Evolutionary conservation across 2,329 filamentous ascomycete genomes (phyloP).

Genomic region (Alternaria longipes): DNA sequence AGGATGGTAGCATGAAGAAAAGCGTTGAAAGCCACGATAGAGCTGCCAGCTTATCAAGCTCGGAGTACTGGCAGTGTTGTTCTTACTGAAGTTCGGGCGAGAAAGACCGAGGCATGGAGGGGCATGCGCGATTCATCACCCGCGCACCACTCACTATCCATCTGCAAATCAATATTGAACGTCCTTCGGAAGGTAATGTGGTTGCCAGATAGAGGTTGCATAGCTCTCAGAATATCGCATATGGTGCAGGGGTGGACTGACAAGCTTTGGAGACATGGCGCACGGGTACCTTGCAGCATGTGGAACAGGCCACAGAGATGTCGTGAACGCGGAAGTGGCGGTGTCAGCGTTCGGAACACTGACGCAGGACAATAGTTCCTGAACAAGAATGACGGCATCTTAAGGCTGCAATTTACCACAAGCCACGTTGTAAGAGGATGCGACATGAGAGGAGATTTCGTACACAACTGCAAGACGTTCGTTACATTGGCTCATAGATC

Average conservation of each 20-base stretch:
- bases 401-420: background rate
- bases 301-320: conserved; percentile 7
- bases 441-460: background rate
- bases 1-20: conserved; percentile 6
- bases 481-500: background rate
- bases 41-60: background rate
- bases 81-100: background rate
- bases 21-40: background rate
- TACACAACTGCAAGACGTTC: background rate
- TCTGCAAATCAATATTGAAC: conserved; percentile 3
- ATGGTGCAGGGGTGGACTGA: background rate
- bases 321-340: conserved; percentile 6
- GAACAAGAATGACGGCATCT: conserved; percentile 3
- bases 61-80: background rate
- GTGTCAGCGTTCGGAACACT: conserved; percentile 11
- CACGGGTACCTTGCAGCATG: conserved; percentile 15
- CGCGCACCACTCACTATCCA: background rate
- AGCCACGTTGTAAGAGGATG: background rate
- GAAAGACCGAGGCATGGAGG: background rate
- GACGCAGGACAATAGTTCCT: background rate
- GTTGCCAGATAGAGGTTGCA: background rate
- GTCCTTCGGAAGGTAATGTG: background rate
- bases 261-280: conserved; percentile 6
- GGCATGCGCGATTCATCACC: conserved; percentile 2
- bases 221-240: background rate